A percentile compares a stretch with the other conserved stretches of the same genome.
These are phyloP conservation scores for Exophiala phaeomuriformis DNA, from an alignment of 2,329 filamentous ascomycete genomes.

Conservation along the genomic window DNA sequence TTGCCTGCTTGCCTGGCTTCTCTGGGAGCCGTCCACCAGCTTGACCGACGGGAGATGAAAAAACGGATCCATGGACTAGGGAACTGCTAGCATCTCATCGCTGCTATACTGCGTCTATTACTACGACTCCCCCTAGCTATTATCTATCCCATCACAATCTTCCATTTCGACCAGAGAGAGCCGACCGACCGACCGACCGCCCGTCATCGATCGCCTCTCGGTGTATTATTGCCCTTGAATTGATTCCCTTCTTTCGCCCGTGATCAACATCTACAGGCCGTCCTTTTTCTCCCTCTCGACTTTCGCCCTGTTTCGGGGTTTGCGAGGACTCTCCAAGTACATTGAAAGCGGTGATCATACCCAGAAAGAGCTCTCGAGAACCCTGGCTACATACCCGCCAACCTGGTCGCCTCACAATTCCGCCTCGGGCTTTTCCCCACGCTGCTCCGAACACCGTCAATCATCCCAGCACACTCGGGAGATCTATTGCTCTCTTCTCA, in stretches of 20 bases:
- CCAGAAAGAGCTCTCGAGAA: neutral
- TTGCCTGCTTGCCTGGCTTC: neutral
- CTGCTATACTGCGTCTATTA: neutral
- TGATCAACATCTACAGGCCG: neutral
- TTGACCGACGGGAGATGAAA: neutral
- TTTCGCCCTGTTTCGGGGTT: neutral
- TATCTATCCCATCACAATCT: neutral
- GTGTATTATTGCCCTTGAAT: neutral
- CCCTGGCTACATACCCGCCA: neutral
- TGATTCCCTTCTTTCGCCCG: neutral
- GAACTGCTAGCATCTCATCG: too few species aligned
- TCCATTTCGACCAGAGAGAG: neutral
- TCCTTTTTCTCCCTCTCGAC: neutral
- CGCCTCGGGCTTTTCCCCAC: neutral
- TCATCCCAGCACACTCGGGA: neutral
- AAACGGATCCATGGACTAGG: too few species aligned
- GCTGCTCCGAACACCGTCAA: neutral
- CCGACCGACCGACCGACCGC: neutral
- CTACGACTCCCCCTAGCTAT: neutral
- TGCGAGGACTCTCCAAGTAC: neutral
- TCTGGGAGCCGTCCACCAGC: neutral
- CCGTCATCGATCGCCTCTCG: neutral
- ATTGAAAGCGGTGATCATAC: neutral
- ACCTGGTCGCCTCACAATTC: conserved; percentile 1
- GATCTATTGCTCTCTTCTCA: neutral